Evolutionary conservation across 2,329 filamentous ascomycete species (phyloP), one percentile per base, ranked within the genome.

Genomic region (Shiraia bambusicola): DNA sequence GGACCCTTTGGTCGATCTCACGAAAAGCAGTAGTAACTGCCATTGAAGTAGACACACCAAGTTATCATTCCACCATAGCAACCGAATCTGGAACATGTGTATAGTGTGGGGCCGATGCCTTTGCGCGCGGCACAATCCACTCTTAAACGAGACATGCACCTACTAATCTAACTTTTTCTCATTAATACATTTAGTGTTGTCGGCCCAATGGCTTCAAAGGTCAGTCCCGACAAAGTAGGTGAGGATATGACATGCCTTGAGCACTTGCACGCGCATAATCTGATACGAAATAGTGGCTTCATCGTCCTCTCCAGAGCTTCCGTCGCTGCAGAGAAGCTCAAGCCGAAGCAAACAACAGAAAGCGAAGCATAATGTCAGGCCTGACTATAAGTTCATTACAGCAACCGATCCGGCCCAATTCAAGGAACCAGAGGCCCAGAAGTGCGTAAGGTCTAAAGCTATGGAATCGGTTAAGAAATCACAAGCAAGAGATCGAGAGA

Each of bases 331-430:
- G n/a, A 26, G 12, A 10, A 15, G 9, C 10, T 17, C 19, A 9
- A 42, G 26, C 5, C 9, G 10, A 30, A 41, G 37, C 4, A 52
- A 47, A 11, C 52, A 52, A 8, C 51, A 45, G 22, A 37, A 46
- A n/a, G 28, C 31, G 10, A 63, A 56, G 40, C 58, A 58, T 28
- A 45, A 58, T 45, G 60, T 55, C 7, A 54, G 52, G 13, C 58
- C 58, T 2, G 53, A 61, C 47, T 37, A 61, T n/a, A 61, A 61
- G 25, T 65, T 66, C 19, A 36, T 66, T 9, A 61, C 58, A 2
- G 62, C 59, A 17, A 66, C 61, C 25, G 49, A 64, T 32, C 63
- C 52, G 2, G 54, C 59, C 4, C 52, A 66, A 10, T 67, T 67
- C 46, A 65, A 57, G 17, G 49, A 59, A 30, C 52, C 54, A 25